Conservation (phyloP, 179 eudicot species). For the Drosera spatulata region DNA sequence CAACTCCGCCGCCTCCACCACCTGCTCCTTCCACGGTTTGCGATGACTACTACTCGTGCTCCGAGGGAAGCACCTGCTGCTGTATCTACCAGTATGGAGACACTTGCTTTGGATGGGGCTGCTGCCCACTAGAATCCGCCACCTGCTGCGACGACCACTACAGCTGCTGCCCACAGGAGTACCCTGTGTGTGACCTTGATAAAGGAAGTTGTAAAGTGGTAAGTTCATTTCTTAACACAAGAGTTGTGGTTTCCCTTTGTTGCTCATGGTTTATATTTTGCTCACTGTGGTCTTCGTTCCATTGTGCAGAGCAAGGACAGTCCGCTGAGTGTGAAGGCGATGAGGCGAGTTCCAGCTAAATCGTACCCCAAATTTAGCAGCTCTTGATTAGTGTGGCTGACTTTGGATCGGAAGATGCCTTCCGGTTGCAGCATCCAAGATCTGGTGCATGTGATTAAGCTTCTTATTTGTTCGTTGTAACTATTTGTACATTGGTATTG, state of each 20-base stretch:
- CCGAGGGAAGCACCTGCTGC: conserved; percentile 60
- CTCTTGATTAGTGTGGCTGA: conserved; percentile 10
- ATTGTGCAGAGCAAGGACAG: conserved; percentile 56
- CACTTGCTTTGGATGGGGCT: conserved; percentile 76
- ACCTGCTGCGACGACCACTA: conserved; percentile 65
- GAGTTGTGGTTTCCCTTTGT: background rate
- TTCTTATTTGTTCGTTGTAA: too few species aligned
- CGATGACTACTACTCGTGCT: conserved; percentile 51
- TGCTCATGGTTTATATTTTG: background rate
- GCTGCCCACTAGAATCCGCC: conserved; percentile 69
- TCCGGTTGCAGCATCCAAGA: too few species aligned
- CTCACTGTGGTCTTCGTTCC: background rate
- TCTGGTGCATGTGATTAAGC: too few species aligned
- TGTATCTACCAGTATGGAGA: conserved; percentile 48
- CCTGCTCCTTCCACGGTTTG: conserved; percentile 36
- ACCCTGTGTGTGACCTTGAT: conserved; percentile 50
- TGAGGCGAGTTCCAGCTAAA: conserved; percentile 43
- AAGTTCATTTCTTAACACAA: conserved; percentile 4
- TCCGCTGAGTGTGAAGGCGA: conserved; percentile 46
- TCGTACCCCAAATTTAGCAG: conserved; percentile 12
- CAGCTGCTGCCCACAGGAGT: conserved; percentile 84
- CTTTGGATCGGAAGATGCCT: too few species aligned
- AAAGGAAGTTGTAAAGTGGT: conserved; percentile 55
- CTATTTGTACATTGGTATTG: too few species aligned
- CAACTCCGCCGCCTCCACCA: conserved; percentile 28